Evolutionary conservation across 768 basidiomycete genomes (phyloP).

Genomic region (Suillus occidentalis): DNA sequence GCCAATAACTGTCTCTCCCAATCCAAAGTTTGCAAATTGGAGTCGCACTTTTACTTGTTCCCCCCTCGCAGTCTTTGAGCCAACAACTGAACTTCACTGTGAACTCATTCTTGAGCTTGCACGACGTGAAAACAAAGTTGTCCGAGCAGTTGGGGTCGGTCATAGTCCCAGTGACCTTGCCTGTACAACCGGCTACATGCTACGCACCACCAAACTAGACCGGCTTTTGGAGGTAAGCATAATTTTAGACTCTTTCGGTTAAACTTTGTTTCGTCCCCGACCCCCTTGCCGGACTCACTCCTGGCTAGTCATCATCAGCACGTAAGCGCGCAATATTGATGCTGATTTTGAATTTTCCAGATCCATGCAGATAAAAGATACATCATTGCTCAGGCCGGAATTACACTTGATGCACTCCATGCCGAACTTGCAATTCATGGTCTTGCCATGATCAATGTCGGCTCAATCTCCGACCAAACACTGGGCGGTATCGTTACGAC

Average conservation of each 20-base stretch:
- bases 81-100: constrained; percentile 67
- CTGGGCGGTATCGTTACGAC: constrained; percentile 91
- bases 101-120: constrained; percentile 80
- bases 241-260: constrained; percentile 20
- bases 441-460: constrained; percentile 89
- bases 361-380: constrained; percentile 66
- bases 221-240: constrained; percentile 71
- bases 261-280: constrained; percentile 13
- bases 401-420: constrained; percentile 76
- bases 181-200: constrained; percentile 85
- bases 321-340: constrained; percentile 2
- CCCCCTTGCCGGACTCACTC: background rate
- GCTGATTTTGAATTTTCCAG: constrained; percentile 38
- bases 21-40: constrained; percentile 79
- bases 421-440: constrained; percentile 57
- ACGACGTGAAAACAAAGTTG: constrained; percentile 60
- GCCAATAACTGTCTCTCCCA: constrained; percentile 50
- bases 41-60: constrained; percentile 71
- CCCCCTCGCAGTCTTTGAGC: constrained; percentile 75
- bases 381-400: constrained; percentile 75
- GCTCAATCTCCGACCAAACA: constrained; percentile 96
- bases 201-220: constrained; percentile 74
- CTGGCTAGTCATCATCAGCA: constrained; percentile 8
- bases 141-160: constrained; percentile 86
- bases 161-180: constrained; percentile 94